A percentile compares a stretch with the other conserved stretches of the same genome.
phyloP scores from a whole-genome alignment of 495 filamentous ascomycete genomes.

The Penicillium turbatum region DNA sequence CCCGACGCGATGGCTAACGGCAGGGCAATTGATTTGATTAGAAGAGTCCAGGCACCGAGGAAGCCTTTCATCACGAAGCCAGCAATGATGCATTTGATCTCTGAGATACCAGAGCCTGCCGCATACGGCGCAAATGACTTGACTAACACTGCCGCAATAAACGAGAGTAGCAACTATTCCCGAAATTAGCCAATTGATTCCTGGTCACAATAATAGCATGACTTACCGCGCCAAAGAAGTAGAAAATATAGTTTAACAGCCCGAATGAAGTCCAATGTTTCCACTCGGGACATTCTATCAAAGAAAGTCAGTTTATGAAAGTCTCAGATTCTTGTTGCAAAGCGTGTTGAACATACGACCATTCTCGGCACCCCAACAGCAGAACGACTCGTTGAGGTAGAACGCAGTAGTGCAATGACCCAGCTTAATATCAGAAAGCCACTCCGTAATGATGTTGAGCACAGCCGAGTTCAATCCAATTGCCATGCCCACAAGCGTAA shows the following conservation, averaged over 20 bases:
- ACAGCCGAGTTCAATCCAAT: slow-evolving; percentile 93
- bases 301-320: slow-evolving; percentile 1
- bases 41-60: slow-evolving; percentile 82
- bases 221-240: slow-evolving; percentile 81
- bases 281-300: slow-evolving; percentile 79
- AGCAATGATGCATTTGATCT: slow-evolving; percentile 99
- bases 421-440: slow-evolving; percentile 92
- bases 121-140: slow-evolving; percentile 95
- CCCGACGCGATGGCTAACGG: slow-evolving; percentile 93
- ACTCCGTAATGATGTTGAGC: slow-evolving; percentile 94
- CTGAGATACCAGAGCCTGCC: slow-evolving; percentile 93
- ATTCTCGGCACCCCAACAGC: slow-evolving; percentile 94
- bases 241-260: slow-evolving; percentile 80
- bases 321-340: neutral
- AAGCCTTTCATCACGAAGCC: slow-evolving; percentile 99
- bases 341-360: slow-evolving; percentile 43
- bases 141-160: slow-evolving; percentile 77
- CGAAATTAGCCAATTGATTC: slow-evolving; percentile 6
- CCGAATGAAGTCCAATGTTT: slow-evolving; percentile 77
- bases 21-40: slow-evolving; percentile 90
- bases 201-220: too few relatives aligned
- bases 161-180: slow-evolving; percentile 71
- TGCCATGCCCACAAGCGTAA: slow-evolving; percentile 85
- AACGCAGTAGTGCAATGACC: slow-evolving; percentile 93
- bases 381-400: slow-evolving; percentile 97